A percentile compares a stretch with the other conserved stretches of the same genome.
These are phyloP conservation scores for Penicillium roqueforti DNA, from an alignment of 495 filamentous ascomycete species.

Conservation along the genomic window DNA sequence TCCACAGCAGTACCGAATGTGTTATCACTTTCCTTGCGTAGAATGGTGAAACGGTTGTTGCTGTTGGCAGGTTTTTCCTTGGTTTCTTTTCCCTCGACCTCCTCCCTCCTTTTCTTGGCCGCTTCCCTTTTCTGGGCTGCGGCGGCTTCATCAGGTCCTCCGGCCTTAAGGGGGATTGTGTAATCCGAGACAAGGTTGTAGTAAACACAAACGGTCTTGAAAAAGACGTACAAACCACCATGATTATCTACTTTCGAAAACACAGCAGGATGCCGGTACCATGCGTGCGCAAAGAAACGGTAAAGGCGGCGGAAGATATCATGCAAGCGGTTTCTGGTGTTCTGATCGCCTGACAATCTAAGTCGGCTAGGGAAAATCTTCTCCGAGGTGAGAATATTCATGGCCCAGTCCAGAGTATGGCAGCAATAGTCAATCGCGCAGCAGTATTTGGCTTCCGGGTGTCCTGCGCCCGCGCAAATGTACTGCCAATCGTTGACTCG, in stretches of 20 bases:
- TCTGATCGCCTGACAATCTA: slow-evolving; percentile 58
- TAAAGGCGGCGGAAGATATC: slow-evolving; percentile 94
- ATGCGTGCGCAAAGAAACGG: slow-evolving; percentile 95
- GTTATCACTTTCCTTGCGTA: slow-evolving; percentile 36
- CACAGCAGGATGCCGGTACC: slow-evolving; percentile 94
- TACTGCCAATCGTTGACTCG: slow-evolving; percentile 98
- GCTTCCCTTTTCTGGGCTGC: slow-evolving; percentile 3
- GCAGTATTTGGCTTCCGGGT: slow-evolving; percentile 79
- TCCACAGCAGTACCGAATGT: slow-evolving; percentile 20
- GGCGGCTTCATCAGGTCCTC: slow-evolving; percentile 60
- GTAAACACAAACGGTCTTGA: slow-evolving; percentile 92
- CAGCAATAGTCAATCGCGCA: slow-evolving; percentile 99
- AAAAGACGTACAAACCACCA: slow-evolving; percentile 86
- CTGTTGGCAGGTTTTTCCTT: slow-evolving; percentile 34
- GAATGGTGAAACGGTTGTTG: slow-evolving; percentile 44
- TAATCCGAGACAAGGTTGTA: slow-evolving; percentile 90
- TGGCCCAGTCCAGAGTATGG: slow-evolving; percentile 96
- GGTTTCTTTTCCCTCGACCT: slow-evolving; percentile 16
- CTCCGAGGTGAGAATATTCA: slow-evolving; percentile 79
- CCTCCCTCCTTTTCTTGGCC: too few relatives aligned
- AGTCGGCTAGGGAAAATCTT: slow-evolving; percentile 91
- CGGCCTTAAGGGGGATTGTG: slow-evolving; percentile 89
- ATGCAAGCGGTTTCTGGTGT: slow-evolving; percentile 73
- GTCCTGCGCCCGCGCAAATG: slow-evolving; percentile 81
- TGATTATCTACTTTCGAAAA: slow-evolving; percentile 93